Conservation (phyloP, 208 protist species). For the Wallacemonas sp. region DNA sequence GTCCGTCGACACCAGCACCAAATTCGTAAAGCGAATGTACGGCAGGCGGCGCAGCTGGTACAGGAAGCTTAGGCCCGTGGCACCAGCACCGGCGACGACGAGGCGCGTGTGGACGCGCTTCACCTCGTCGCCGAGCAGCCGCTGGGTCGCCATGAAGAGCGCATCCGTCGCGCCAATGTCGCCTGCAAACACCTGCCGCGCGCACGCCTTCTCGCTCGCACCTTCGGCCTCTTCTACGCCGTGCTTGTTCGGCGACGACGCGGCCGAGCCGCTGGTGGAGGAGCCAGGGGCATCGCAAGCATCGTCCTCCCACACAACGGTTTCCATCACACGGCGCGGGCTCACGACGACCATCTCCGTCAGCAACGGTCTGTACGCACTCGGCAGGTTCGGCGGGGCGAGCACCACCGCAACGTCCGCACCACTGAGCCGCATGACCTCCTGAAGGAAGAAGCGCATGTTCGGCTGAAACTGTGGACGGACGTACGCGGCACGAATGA, state of each 20-base stretch:
- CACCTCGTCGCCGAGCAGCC: slow-evolving; percentile 76
- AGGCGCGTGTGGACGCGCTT: slow-evolving; percentile 78
- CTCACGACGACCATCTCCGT: slow-evolving; percentile 35
- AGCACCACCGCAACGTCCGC: slow-evolving; percentile 59
- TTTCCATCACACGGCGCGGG: slow-evolving; percentile 77
- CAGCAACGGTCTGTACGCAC: slow-evolving; percentile 41
- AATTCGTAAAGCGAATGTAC: slow-evolving; percentile 83
- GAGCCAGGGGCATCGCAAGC: neutral
- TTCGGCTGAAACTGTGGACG: slow-evolving; percentile 51
- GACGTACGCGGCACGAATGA: slow-evolving; percentile 74
- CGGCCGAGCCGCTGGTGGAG: neutral
- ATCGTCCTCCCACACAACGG: slow-evolving; percentile 1
- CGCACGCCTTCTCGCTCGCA: neutral
- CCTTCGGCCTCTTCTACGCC: neutral
- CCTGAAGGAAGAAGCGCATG: slow-evolving; percentile 75
- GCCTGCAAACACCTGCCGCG: neutral
- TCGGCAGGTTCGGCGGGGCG: slow-evolving; percentile 18
- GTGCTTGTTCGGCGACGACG: neutral
- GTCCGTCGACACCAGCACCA: slow-evolving; percentile 86
- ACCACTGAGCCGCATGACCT: slow-evolving; percentile 58
- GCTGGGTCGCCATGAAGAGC: slow-evolving; percentile 73
- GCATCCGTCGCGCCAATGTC: slow-evolving; percentile 37
- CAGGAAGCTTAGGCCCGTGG: slow-evolving; percentile 76
- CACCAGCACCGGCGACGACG: slow-evolving; percentile 81
- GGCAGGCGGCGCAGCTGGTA: slow-evolving; percentile 74